Evolutionary conservation across 495 filamentous ascomycete species (phyloP), one percentile per base, ranked within the genome.

Genomic region (Penicillium salamii): DNA sequence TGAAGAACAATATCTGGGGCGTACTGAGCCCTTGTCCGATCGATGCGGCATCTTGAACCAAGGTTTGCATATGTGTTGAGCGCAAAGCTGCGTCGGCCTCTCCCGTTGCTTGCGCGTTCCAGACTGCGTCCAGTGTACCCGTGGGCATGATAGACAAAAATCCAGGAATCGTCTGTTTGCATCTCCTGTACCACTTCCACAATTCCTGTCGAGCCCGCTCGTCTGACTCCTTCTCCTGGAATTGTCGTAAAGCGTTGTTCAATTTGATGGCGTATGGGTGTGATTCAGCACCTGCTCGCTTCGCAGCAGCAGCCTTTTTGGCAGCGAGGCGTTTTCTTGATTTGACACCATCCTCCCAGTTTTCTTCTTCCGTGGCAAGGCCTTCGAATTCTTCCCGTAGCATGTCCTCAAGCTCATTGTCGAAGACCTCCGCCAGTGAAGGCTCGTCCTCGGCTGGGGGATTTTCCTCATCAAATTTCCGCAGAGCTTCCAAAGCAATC

Each of bases 1-100:
- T 80, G 39, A 82, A 83, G 7, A 84, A 68, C 17, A 89, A 69
- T 38, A 79, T 77, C 53, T 89, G 82, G 9, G 78, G 67, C 2
- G 72, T 72, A 1, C 70, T 58, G 42, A 90, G 69, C 8, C 67
- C 44, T 42, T 74, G 69, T 8, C 78, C 80, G 31, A 77, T 69
- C 9, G 78, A 69, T 20, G 69, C 61, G 63, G 86, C 82, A 54
- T 90, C 88, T 58, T 81, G 73, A 5, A 78, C 69, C 12, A 91
- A 67, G 9, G 67, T 57, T 46, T 82, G 79, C 14, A 88, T 57
- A 65, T 84, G 83, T 11, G 70, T 64, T 64, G 84, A 78, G 31
- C 80, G 81, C 28, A 63, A 53, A 20, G 55, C 2, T 13, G 45
- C 31, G 1, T 60, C 40, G 39, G 80, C 72, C 21, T 76, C 60